Conservation (phyloP, 2,329 filamentous ascomycete species). For the Penicillium sp. region DNA sequence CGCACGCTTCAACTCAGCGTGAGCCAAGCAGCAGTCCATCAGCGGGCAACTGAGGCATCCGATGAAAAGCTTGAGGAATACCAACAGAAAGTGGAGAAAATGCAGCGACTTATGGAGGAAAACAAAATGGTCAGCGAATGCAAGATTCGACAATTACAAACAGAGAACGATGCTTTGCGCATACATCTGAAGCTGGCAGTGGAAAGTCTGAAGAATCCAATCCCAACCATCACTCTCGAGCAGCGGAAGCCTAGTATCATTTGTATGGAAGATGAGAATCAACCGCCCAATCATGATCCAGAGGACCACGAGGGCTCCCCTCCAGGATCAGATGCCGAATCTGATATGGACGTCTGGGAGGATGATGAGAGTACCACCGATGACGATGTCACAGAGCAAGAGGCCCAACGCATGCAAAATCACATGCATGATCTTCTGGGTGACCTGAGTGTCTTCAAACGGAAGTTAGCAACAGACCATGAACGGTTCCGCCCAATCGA, state of each 20-base stretch:
- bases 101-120: conserved; percentile 97
- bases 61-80: conserved; percentile 91
- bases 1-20: conserved; percentile 75
- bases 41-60: conserved; percentile 68
- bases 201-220: conserved; percentile 85
- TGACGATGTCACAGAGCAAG: conserved; percentile 39
- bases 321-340: conserved; percentile 26
- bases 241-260: conserved; percentile 36
- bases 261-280: conserved; percentile 58
- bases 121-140: conserved; percentile 83
- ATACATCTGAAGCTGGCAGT: conserved; percentile 86
- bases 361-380: conserved; percentile 55
- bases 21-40: conserved; percentile 65
- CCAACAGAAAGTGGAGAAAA: conserved; percentile 80
- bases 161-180: conserved; percentile 84
- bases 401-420: conserved; percentile 68
- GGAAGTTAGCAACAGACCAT: conserved; percentile 78
- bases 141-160: conserved; percentile 87
- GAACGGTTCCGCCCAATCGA: conserved; percentile 39
- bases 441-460: conserved; percentile 76
- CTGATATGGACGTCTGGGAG: conserved; percentile 43
- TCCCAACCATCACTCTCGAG: conserved; percentile 54
- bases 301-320: conserved; percentile 38
- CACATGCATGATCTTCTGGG: conserved; percentile 80
- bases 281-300: conserved; percentile 49